Evolutionary conservation across 1,139 yeast species (phyloP), one percentile per base, ranked within the genome.

Genomic region (Pichia sp.): DNA sequence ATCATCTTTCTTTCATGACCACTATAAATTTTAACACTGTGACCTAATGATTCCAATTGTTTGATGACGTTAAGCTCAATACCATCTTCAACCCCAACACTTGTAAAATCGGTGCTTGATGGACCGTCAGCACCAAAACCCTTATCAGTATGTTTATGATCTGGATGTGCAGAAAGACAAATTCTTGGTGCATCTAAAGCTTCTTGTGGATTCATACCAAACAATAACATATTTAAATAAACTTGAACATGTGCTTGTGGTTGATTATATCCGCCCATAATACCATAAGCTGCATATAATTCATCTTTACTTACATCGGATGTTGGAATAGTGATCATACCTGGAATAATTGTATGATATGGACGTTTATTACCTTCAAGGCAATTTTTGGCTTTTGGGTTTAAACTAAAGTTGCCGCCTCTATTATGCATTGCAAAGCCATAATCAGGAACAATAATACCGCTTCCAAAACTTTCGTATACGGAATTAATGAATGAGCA

Each of bases 221-320:
- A 86, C 11, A 80, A 59, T 2, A 75, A 58, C 69, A 86, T 62
- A 60, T 86, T 86, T 51, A 83, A 62, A 31, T 78, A 81, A 45
- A 84, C 90, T 58, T 85, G 92, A 4, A 86, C 80, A 55, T 86
- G 95, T 2, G 92, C 90, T 53, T 83, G 87, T 2, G 95, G 95
- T 60, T 86, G 95, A 69, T 82, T 85, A 65, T 80, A 86, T 0
- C 92, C 95, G 24, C 95, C 95, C 90, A 85, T 86, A 54, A 84
- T 86, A 30, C 95, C 95, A 56, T 76, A 83, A 3, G 84, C 68
- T 0, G 90, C 90, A 59, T 73, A 82, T 27, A 86, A 65, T 6
- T 67, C 69, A 34, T 67, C 70, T 26, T 53, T 55, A 4, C 68
- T 68, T 25, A 67, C 66, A 30, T 59, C 64, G 5, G 39, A 27